Percentiles rank a stretch among this genome's conserved stretches.
Conservation (phyloP, 176 grass and related monocot genomes). For the Paspalum vaginatum region DNA sequence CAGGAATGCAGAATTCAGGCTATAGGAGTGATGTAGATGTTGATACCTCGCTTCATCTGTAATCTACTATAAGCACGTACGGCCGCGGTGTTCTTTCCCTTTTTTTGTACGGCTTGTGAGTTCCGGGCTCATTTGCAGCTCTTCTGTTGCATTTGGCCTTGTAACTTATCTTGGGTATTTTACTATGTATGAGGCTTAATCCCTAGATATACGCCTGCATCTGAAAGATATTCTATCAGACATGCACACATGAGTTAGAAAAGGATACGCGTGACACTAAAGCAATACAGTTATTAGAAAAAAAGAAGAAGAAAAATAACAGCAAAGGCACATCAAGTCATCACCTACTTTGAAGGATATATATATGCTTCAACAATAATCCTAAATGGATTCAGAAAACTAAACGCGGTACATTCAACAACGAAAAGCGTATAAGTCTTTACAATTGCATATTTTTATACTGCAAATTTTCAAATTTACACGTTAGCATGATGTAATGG, state of each 20-base stretch:
- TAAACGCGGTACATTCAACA: neutral
- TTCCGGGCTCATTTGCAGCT: constrained; percentile 46
- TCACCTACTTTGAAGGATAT: neutral
- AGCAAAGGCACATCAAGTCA: constrained; percentile 9
- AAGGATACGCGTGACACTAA: neutral
- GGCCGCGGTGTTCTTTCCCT: constrained; percentile 46
- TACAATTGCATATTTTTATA: neutral
- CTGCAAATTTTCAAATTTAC: neutral
- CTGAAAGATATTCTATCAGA: constrained; percentile 28
- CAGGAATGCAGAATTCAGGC: constrained; percentile 59
- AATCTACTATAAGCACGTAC: constrained; percentile 53
- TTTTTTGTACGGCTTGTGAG: constrained; percentile 49
- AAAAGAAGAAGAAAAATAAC: neutral
- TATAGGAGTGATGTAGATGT: constrained; percentile 70
- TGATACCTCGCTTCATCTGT: constrained; percentile 94
- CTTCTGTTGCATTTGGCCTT: constrained; percentile 32
- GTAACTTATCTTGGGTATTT: constrained; percentile 47
- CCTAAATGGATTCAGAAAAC: neutral
- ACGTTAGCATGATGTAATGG: neutral
- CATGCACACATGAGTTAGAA: neutral
- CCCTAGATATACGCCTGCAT: constrained; percentile 33
- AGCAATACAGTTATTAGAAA: neutral
- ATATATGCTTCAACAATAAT: neutral
- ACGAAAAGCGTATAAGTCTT: neutral
- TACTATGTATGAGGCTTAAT: constrained; percentile 33